phyloP scores from a whole-genome alignment of 2,329 filamentous ascomycete genomes.

The Colletotrichum sp. region DNA sequence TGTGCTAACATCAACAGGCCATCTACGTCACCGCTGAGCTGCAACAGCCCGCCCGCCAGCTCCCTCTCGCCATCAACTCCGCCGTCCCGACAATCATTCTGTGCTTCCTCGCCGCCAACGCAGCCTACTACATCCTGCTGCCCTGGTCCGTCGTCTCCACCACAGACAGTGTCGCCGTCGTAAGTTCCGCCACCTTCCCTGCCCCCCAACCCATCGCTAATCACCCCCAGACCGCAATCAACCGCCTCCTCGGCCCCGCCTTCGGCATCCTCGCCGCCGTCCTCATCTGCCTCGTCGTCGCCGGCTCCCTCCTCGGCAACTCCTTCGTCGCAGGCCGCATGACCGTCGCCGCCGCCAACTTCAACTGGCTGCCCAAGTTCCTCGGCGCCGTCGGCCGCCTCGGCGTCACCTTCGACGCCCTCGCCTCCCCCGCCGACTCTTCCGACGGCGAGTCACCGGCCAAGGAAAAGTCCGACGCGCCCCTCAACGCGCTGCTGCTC shows the following conservation, averaged over 20 bases:
- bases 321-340: conserved; percentile 67
- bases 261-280: conserved; percentile 60
- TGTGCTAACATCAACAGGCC: conserved; percentile 38
- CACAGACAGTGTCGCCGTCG: conserved; percentile 67
- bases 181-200: conserved; percentile 35
- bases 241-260: conserved; percentile 55
- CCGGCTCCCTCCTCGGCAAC: conserved; percentile 66
- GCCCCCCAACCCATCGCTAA: background rate
- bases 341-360: conserved; percentile 62
- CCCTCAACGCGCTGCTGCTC: conserved; percentile 58
- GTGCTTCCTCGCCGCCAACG: conserved; percentile 65
- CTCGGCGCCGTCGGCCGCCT: conserved; percentile 51
- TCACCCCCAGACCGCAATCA: conserved; percentile 54
- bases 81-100: conserved; percentile 64
- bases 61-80: conserved; percentile 66
- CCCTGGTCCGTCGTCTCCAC: conserved; percentile 63
- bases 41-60: conserved; percentile 52
- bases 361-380: conserved; percentile 51
- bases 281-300: conserved; percentile 65
- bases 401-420: conserved; percentile 28
- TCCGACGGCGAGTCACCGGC: background rate
- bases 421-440: background rate
- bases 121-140: conserved; percentile 66
- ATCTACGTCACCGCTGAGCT: conserved; percentile 62
- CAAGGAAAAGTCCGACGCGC: conserved; percentile 47